phyloP scores from a whole-genome alignment of 192 early-diverging fungal genomes.

The Thoreauomyces humboldtii region DNA sequence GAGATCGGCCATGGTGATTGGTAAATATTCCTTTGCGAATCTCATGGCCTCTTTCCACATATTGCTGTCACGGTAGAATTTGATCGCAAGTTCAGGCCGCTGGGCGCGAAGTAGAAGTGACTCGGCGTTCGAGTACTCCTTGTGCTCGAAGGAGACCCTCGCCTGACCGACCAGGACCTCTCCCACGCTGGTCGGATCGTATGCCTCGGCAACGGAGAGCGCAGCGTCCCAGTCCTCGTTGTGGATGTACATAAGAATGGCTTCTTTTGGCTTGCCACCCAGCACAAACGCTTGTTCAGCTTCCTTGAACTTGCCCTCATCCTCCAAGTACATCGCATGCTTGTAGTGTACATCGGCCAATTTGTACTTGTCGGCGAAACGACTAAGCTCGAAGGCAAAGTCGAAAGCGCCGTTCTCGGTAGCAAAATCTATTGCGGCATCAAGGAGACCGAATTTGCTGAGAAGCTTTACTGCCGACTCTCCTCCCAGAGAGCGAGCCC shows the following conservation, averaged over 20 bases:
- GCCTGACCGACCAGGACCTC: conserved; percentile 65
- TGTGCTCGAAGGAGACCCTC: conserved; percentile 53
- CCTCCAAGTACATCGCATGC: conserved; percentile 61
- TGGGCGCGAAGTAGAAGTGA: conserved; percentile 59
- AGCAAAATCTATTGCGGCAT: conserved; percentile 66
- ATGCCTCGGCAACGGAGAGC: conserved; percentile 55
- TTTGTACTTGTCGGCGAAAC: conserved; percentile 63
- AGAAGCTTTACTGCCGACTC: conserved; percentile 65
- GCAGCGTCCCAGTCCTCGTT: conserved; percentile 66
- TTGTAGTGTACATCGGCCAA: conserved; percentile 64
- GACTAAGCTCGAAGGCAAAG: conserved; percentile 62
- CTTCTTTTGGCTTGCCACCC: conserved; percentile 65
- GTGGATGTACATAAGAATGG: conserved; percentile 69
- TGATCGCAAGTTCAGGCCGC: conserved; percentile 58
- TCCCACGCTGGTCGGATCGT: conserved; percentile 50
- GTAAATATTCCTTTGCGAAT: conserved; percentile 62
- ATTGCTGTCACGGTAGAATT: conserved; percentile 55
- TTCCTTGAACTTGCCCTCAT: conserved; percentile 62
- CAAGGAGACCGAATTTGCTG: conserved; percentile 56
- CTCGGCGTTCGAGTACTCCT: conserved; percentile 55
- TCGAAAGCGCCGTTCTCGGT: conserved; percentile 67
- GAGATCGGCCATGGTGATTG: conserved; percentile 47
- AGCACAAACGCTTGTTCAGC: conserved; percentile 61
- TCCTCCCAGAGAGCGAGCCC: conserved; percentile 62
- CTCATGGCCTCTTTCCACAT: conserved; percentile 64